Percentiles rank a stretch among this genome's conserved stretches.
Evolutionary conservation across 345 rosid species (phyloP).

Genomic region (Turritis glabra): DNA sequence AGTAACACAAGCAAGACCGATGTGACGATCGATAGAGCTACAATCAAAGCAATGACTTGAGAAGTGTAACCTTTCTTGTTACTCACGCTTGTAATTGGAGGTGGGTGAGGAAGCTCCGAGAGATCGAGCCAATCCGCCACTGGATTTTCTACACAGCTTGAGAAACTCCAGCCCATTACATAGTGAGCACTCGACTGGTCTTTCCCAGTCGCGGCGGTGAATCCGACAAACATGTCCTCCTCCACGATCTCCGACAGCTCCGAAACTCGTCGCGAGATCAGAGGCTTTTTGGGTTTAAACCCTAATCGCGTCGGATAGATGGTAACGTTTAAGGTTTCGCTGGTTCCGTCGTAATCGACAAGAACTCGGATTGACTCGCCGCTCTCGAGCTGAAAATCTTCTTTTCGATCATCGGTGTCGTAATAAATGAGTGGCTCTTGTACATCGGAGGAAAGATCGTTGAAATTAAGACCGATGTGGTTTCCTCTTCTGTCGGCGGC

Average conservation of each 20-base stretch:
- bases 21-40: constrained; percentile 27
- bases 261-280: constrained; percentile 13
- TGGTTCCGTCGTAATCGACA: constrained; percentile 60
- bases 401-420: background rate
- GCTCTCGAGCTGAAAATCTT: constrained; percentile 39
- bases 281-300: constrained; percentile 47
- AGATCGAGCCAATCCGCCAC: constrained; percentile 37
- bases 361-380: constrained; percentile 57
- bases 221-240: constrained; percentile 63
- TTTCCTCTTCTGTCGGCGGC: constrained; percentile 37
- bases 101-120: constrained; percentile 47
- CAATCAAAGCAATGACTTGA: constrained; percentile 29
- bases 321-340: constrained; percentile 43
- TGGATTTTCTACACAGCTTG: constrained; percentile 43
- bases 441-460: constrained; percentile 37
- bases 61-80: constrained; percentile 33
- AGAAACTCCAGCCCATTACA: constrained; percentile 80
- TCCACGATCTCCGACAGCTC: constrained; percentile 26
- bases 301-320: constrained; percentile 35
- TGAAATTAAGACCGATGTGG: constrained; percentile 61
- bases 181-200: constrained; percentile 58
- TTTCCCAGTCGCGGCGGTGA: constrained; percentile 73
- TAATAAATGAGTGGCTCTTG: constrained; percentile 38
- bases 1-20: constrained; percentile 22
- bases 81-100: constrained; percentile 20